A percentile compares a stretch with the other conserved stretches of the same genome.
These are phyloP conservation scores for Abelmoschus esculentus DNA, from an alignment of 345 rosid species.

Conservation along the genomic window DNA sequence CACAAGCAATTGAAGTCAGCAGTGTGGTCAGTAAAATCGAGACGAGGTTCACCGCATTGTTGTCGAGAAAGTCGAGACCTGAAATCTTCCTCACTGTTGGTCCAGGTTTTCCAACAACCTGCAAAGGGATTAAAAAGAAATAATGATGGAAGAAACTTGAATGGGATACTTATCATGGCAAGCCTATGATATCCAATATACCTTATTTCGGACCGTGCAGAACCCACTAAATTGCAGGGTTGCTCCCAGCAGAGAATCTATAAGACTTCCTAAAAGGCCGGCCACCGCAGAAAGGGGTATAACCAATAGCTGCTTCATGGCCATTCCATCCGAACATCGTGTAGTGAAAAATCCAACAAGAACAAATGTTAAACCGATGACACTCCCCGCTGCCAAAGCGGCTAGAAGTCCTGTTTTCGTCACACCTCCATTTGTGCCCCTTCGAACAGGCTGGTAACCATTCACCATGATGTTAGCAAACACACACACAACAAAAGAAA, in stretches of 20 bases:
- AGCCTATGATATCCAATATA: slow-evolving; percentile 10
- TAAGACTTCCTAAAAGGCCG: slow-evolving; percentile 73
- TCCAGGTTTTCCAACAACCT: slow-evolving; percentile 77
- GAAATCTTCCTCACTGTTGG: slow-evolving; percentile 75
- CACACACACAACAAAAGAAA: neutral
- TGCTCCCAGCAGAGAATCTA: slow-evolving; percentile 90
- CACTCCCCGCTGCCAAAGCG: slow-evolving; percentile 67
- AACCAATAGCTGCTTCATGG: slow-evolving; percentile 66
- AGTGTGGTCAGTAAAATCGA: slow-evolving; percentile 55
- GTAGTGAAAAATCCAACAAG: slow-evolving; percentile 58
- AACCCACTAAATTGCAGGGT: slow-evolving; percentile 91
- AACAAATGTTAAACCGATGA: slow-evolving; percentile 70
- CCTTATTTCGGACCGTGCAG: slow-evolving; percentile 88
- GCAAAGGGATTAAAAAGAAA: slow-evolving; percentile 13
- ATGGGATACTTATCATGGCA: neutral
- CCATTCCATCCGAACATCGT: slow-evolving; percentile 38
- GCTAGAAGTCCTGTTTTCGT: slow-evolving; percentile 75
- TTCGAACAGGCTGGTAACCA: slow-evolving; percentile 65
- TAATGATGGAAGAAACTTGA: neutral
- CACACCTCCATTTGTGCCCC: slow-evolving; percentile 94
- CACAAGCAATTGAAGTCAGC: slow-evolving; percentile 51
- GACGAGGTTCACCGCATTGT: slow-evolving; percentile 84
- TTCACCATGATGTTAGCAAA: neutral
- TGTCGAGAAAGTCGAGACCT: slow-evolving; percentile 76
- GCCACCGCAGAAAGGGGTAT: slow-evolving; percentile 70